These are phyloP conservation scores for Xerocomus potaroensis DNA, from an alignment of 768 basidiomycete genomes.

Conservation along the genomic window DNA sequence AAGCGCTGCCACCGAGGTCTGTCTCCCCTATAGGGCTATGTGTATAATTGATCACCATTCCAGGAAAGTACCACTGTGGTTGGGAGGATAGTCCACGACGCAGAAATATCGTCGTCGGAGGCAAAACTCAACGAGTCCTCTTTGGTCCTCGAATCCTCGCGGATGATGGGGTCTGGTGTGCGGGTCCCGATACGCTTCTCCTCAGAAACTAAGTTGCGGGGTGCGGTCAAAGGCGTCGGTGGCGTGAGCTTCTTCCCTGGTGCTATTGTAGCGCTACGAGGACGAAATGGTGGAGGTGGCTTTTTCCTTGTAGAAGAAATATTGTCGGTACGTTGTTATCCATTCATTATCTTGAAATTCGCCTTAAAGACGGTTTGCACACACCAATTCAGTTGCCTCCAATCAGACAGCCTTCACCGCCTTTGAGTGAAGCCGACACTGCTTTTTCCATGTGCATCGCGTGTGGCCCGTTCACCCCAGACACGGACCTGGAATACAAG, in stretches of 20 bases:
- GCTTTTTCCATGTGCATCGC: slow-evolving; percentile 67
- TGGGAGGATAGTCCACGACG: slow-evolving; percentile 70
- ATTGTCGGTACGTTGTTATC: slow-evolving; percentile 54
- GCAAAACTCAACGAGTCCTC: slow-evolving; percentile 72
- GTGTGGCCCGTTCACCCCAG: slow-evolving; percentile 83
- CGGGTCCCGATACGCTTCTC: slow-evolving; percentile 72
- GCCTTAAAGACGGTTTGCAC: neutral
- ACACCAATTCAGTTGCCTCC: slow-evolving; percentile 55
- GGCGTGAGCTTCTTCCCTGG: slow-evolving; percentile 85
- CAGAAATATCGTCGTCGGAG: slow-evolving; percentile 50
- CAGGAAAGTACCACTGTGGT: slow-evolving; percentile 67
- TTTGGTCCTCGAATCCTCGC: slow-evolving; percentile 78
- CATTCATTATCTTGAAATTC: neutral
- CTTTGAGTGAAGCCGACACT: slow-evolving; percentile 32
- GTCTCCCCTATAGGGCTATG: slow-evolving; percentile 1
- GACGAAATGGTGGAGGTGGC: slow-evolving; percentile 87
- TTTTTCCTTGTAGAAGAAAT: slow-evolving; percentile 83
- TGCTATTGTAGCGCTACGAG: slow-evolving; percentile 78
- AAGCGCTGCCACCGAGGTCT: slow-evolving; percentile 48
- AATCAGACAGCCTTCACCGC: slow-evolving; percentile 42
- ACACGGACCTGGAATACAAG: slow-evolving; percentile 70
- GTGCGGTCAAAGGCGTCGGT: slow-evolving; percentile 54
- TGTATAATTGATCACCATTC: neutral
- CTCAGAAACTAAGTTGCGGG: slow-evolving; percentile 59
- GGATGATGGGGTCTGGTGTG: slow-evolving; percentile 62